Conservation (phyloP, 1,284 basidiomycete species). For the Pseudozyma sp. region DNA sequence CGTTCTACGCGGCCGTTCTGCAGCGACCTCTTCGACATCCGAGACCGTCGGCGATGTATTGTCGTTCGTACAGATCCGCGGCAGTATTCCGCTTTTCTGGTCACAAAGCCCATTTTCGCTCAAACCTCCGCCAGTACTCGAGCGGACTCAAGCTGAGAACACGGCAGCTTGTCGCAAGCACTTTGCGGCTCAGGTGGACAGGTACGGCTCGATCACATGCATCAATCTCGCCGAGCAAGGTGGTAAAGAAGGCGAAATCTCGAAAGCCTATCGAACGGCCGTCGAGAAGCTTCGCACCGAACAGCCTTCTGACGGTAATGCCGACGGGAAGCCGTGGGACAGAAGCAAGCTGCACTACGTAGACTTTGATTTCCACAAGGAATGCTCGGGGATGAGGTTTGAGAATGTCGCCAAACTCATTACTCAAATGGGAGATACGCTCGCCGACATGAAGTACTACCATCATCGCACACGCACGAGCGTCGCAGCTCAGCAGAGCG, state of each 20-base stretch:
- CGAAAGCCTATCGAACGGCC: constrained; percentile 80
- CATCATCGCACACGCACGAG: constrained; percentile 22
- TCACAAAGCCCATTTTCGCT: constrained; percentile 87
- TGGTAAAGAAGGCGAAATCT: constrained; percentile 86
- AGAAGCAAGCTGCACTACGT: constrained; percentile 96
- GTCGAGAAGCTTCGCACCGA: constrained; percentile 77
- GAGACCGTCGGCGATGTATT: constrained; percentile 79
- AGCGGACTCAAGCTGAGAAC: constrained; percentile 87
- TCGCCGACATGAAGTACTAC: constrained; percentile 73
- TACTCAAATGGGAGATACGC: constrained; percentile 83
- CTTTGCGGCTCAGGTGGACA: constrained; percentile 71
- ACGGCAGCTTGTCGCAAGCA: constrained; percentile 55
- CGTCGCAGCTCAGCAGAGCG: constrained; percentile 46
- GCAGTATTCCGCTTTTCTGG: constrained; percentile 88
- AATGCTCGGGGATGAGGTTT: constrained; percentile 77
- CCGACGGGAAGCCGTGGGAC: constrained; percentile 77
- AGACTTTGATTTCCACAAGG: constrained; percentile 95
- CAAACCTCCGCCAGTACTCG: constrained; percentile 89
- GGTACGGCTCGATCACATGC: constrained; percentile 72
- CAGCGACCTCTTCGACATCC: neutral
- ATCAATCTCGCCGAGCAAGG: constrained; percentile 86
- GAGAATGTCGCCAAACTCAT: constrained; percentile 73
- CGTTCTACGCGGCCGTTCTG: constrained; percentile 14
- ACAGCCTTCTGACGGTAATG: constrained; percentile 81
- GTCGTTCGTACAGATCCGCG: constrained; percentile 91